phyloP scores from a whole-genome alignment of 768 basidiomycete species.

The Holtermanniella nyarrowii region DNA sequence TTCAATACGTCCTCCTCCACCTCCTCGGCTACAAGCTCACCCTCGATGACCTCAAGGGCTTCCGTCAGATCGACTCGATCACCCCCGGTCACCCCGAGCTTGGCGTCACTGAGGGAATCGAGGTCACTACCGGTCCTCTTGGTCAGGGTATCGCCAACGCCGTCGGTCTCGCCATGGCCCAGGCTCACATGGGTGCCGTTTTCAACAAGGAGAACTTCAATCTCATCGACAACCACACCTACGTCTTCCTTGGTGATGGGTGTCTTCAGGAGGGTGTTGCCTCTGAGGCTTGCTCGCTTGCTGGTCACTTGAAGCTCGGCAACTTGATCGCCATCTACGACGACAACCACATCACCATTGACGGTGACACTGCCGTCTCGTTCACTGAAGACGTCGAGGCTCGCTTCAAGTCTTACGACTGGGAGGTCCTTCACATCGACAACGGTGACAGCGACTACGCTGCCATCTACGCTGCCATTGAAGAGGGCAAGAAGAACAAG shows the following conservation, averaged over 20 bases:
- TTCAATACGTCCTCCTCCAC: constrained; percentile 86
- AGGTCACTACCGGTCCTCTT: constrained; percentile 88
- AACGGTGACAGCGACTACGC: constrained; percentile 75
- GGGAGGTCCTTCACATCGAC: constrained; percentile 79
- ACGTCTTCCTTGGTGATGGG: constrained; percentile 86
- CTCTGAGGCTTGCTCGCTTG: constrained; percentile 82
- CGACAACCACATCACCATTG: constrained; percentile 95
- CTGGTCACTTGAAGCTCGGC: constrained; percentile 85
- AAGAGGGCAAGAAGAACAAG: constrained; percentile 62
- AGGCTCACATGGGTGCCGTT: constrained; percentile 77
- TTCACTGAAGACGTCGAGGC: constrained; percentile 90
- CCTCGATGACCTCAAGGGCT: constrained; percentile 81
- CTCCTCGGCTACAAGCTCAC: constrained; percentile 84
- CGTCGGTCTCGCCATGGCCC: constrained; percentile 86
- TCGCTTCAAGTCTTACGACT: constrained; percentile 82
- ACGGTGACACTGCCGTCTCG: constrained; percentile 79
- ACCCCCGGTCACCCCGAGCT: constrained; percentile 90
- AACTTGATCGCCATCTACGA: constrained; percentile 91
- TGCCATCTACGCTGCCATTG: constrained; percentile 67
- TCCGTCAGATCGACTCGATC: constrained; percentile 80
- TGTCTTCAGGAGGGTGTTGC: constrained; percentile 96
- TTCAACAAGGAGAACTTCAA: constrained; percentile 75
- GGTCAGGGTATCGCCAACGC: constrained; percentile 87
- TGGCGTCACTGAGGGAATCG: constrained; percentile 56
- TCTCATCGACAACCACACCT: constrained; percentile 77